These are phyloP conservation scores for Botrytis galanthina DNA, from an alignment of 2,329 filamentous ascomycete genomes.

Conservation along the genomic window DNA sequence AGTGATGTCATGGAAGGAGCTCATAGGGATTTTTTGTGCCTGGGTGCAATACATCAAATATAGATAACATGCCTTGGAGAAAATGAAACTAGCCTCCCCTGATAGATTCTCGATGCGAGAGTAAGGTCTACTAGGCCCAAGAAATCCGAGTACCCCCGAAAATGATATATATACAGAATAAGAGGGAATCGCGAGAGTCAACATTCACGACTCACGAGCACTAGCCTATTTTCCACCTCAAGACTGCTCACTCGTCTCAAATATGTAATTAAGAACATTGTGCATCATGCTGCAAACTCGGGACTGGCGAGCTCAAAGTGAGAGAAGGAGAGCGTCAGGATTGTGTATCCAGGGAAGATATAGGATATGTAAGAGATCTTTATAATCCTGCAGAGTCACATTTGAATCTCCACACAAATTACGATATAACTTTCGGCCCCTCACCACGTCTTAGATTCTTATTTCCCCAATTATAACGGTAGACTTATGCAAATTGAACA, in stretches of 20 bases:
- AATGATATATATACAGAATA: neutral
- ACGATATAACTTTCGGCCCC: neutral
- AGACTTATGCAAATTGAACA: neutral
- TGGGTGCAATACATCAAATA: too few species aligned
- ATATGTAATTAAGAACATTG: neutral
- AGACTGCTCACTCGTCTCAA: neutral
- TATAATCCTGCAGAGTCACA: neutral
- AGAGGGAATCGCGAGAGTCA: neutral
- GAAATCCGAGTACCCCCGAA: fast-evolving
- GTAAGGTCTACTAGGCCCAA: neutral
- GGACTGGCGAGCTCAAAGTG: neutral
- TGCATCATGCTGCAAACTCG: neutral
- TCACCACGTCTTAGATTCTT: neutral
- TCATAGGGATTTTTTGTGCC: neutral
- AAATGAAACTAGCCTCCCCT: neutral
- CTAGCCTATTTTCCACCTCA: neutral
- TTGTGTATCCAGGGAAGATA: neutral
- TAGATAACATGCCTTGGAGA: neutral
- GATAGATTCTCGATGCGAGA: neutral
- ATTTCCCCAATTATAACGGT: neutral
- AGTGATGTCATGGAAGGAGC: fast-evolving
- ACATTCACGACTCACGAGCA: neutral
- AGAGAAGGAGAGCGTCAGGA: neutral
- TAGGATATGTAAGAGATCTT: neutral
- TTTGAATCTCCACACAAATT: too few species aligned